phyloP scores from a whole-genome alignment of 1,284 basidiomycete species.

The Malassezia japonica region DNA sequence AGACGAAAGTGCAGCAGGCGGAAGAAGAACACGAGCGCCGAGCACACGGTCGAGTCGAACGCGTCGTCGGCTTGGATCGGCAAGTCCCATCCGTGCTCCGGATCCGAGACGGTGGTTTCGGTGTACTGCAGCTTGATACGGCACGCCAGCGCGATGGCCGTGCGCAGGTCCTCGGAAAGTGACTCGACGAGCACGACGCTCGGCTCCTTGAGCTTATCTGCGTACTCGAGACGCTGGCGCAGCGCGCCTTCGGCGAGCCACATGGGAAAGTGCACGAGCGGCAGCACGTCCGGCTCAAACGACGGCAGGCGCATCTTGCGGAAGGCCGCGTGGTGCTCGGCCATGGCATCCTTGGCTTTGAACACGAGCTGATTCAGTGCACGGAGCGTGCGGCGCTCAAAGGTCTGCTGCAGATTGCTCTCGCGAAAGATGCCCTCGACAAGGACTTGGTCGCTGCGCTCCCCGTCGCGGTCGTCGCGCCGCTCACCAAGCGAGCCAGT shows the following conservation, averaged over 20 bases:
- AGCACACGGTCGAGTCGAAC: conserved; percentile 79
- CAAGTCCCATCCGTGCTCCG: conserved; percentile 75
- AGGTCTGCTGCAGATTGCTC: conserved; percentile 83
- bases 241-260: conserved; percentile 84
- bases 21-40: conserved; percentile 84
- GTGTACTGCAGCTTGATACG: conserved; percentile 89
- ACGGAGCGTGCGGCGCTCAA: conserved; percentile 82
- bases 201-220: conserved; percentile 72
- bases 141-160: conserved; percentile 84
- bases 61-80: conserved; percentile 76
- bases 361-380: conserved; percentile 77
- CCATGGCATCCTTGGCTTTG: conserved; percentile 76
- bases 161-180: conserved; percentile 83
- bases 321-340: conserved; percentile 66
- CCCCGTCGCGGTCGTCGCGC: background rate
- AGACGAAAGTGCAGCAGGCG: conserved; percentile 88
- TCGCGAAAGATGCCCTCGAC: conserved; percentile 92
- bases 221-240: conserved; percentile 79
- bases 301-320: conserved; percentile 78
- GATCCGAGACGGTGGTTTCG: conserved; percentile 72
- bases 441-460: conserved; percentile 50
- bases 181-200: conserved; percentile 80
- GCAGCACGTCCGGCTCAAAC: conserved; percentile 83
- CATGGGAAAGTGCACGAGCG: conserved; percentile 88
- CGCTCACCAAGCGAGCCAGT: background rate